phyloP scores from a whole-genome alignment of 257 asterid genomes.

The Vinca minor region DNA sequence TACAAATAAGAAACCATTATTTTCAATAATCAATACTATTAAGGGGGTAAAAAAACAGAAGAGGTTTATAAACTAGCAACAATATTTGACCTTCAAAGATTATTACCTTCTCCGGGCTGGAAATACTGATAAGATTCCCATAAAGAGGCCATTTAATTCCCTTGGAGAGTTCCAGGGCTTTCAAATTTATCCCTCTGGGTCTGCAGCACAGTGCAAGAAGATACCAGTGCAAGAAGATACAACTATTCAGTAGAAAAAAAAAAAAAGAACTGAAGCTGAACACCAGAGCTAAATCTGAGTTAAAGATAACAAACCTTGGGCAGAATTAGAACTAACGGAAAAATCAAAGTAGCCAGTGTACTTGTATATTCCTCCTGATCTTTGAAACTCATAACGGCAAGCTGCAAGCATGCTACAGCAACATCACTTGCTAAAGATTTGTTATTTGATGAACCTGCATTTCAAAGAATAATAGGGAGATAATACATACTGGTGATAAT shows the following conservation, averaged over 20 bases:
- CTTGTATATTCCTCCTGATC: slow-evolving; percentile 39
- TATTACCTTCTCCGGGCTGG: slow-evolving; percentile 51
- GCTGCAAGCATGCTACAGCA: slow-evolving; percentile 55
- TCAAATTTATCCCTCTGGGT: slow-evolving; percentile 50
- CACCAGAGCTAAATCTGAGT: slow-evolving; percentile 1
- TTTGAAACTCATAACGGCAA: slow-evolving; percentile 42
- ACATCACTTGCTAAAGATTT: slow-evolving; percentile 31
- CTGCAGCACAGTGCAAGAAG: slow-evolving; percentile 30
- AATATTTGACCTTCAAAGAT: slow-evolving; percentile 1
- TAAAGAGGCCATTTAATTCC: slow-evolving; percentile 69
- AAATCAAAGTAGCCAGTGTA: slow-evolving; percentile 43
- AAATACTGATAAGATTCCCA: slow-evolving; percentile 37
- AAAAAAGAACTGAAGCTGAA: slow-evolving; percentile 9
- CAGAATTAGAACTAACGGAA: slow-evolving; percentile 59
- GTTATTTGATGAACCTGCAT: slow-evolving; percentile 49
- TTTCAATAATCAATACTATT: neutral
- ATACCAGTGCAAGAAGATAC: slow-evolving; percentile 13
- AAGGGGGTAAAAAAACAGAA: neutral
- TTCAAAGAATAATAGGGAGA: slow-evolving; percentile 14
- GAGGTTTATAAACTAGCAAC: neutral
- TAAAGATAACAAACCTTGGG: slow-evolving; percentile 52
- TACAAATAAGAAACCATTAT: neutral
- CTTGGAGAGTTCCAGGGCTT: slow-evolving; percentile 67
- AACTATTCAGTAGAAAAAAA: slow-evolving; percentile 17
- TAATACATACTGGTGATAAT: neutral